Evolutionary conservation across 371 early-diverging fungal genomes (phyloP).

Genomic region (Blastocladiella emersonii): DNA sequence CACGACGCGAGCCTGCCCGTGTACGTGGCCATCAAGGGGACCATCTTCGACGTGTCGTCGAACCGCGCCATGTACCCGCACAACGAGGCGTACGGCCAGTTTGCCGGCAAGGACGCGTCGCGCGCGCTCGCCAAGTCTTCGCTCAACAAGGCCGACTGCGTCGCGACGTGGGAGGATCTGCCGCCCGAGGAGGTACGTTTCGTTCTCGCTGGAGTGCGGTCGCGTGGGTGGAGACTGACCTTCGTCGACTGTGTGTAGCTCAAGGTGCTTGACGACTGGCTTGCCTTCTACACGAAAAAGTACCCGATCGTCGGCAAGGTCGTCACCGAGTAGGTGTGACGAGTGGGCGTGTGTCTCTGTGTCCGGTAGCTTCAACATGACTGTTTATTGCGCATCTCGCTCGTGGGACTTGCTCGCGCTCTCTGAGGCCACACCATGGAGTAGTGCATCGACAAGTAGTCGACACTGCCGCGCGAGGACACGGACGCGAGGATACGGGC

Average conservation of each 20-base stretch:
- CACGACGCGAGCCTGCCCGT: constrained; percentile 45
- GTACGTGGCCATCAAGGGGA: constrained; percentile 70
- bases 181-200: constrained; percentile 43
- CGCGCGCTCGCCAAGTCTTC: constrained; percentile 57
- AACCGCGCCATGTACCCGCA: constrained; percentile 52
- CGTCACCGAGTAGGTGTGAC: not conserved
- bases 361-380: no score
- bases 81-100: constrained; percentile 50
- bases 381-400: no score
- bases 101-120: constrained; percentile 69
- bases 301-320: constrained; percentile 59
- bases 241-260: constrained; percentile 11
- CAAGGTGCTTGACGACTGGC: constrained; percentile 63
- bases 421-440: no score
- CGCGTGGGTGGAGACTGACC: no score
- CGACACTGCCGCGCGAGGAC: no score
- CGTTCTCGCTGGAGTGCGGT: not conserved
- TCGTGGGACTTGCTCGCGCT: no score
- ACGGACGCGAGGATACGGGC: no score
- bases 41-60: constrained; percentile 60
- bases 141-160: constrained; percentile 55
- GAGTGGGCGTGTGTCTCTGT: no score
- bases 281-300: constrained; percentile 52
- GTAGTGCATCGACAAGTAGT: no score
- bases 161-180: constrained; percentile 49